These are phyloP conservation scores for Phaseolus coccineus DNA, from an alignment of 331 rosid species.

Conservation along the genomic window DNA sequence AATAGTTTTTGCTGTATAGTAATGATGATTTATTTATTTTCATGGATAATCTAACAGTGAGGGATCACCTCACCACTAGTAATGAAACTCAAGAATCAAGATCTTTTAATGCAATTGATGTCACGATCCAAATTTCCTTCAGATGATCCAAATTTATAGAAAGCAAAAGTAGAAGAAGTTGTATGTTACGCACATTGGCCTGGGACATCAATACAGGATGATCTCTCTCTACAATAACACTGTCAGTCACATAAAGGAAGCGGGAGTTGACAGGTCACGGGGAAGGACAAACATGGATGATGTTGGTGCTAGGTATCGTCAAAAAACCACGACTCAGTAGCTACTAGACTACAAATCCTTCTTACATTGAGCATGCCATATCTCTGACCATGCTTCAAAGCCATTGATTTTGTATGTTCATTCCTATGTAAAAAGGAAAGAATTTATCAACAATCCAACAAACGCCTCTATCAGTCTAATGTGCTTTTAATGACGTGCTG, in stretches of 20 bases:
- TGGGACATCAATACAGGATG: neutral
- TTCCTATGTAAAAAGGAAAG: conserved; percentile 67
- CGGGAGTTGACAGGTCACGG: conserved; percentile 6
- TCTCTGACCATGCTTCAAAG: conserved; percentile 48
- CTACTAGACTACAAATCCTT: conserved; percentile 50
- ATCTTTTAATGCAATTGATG: conserved; percentile 1
- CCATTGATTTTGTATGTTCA: conserved; percentile 41
- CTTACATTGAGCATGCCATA: conserved; percentile 25
- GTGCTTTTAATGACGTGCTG: conserved; percentile 70
- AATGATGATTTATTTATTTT: too few relatives aligned
- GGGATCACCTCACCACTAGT: neutral
- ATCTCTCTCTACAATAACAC: conserved; percentile 22
- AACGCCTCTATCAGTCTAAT: conserved; percentile 39
- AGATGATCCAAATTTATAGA: neutral
- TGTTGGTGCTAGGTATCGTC: conserved; percentile 34
- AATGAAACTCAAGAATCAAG: neutral
- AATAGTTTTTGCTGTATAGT: too few relatives aligned
- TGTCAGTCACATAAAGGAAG: conserved; percentile 21
- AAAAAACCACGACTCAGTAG: conserved; percentile 38
- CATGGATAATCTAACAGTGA: neutral
- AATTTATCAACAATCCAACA: conserved; percentile 48
- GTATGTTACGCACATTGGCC: conserved; percentile 18
- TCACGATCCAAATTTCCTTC: neutral
- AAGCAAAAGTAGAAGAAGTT: neutral
- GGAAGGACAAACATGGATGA: conserved; percentile 1